A percentile compares a stretch with the other conserved stretches of the same genome.
phyloP scores from a whole-genome alignment of 73 alveolate genomes.

The Blepharisma japonicum region DNA sequence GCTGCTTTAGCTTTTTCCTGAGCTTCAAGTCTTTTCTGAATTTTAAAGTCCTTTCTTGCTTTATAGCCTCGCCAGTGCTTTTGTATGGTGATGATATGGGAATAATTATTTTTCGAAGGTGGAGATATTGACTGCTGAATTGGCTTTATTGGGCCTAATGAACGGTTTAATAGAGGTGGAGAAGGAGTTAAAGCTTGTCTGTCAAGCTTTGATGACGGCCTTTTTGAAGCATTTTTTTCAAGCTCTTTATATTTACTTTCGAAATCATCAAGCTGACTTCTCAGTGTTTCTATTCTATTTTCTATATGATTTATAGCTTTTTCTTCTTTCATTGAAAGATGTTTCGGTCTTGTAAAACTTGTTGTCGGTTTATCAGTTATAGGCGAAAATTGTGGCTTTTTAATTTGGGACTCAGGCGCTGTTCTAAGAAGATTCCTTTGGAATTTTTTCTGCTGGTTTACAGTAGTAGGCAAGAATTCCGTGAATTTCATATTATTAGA shows the following conservation, averaged over 20 bases:
- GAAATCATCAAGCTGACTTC: neutral
- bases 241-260: neutral
- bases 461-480: neutral
- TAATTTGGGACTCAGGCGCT: neutral
- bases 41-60: slow-evolving; percentile 20
- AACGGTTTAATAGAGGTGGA: neutral
- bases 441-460: neutral
- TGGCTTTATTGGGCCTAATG: neutral
- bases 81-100: neutral
- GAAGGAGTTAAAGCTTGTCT: neutral
- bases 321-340: neutral
- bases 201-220: neutral
- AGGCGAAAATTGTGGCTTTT: neutral
- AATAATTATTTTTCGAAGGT: too few species aligned
- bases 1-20: neutral
- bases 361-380: slow-evolving; percentile 13
- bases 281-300: neutral
- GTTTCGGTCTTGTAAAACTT: neutral
- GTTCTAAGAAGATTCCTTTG: neutral
- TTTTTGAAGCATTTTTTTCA: neutral
- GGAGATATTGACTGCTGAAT: too few species aligned
- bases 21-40: neutral
- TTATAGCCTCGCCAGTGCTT: slow-evolving; percentile 3
- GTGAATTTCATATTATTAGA: neutral
- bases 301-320: neutral